Base-by-base conservation (phyloP, 2,329 filamentous ascomycete species). In the Cryphonectria japonica region DNA sequence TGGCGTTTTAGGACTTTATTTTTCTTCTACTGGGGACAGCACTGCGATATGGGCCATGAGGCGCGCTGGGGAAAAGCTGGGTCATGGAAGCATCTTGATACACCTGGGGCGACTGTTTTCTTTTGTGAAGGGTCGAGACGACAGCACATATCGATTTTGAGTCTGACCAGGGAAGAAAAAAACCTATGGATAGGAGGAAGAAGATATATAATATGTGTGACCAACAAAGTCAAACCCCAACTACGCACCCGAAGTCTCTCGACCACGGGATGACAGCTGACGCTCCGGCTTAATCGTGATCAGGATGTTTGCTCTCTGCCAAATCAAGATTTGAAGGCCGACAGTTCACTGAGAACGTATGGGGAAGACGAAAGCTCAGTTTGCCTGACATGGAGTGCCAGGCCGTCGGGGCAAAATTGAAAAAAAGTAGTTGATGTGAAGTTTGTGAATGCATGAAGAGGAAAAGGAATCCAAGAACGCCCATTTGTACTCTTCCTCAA, bases 251-350 rank as follows among this genome's bases (percentile, higher is more conserved):
- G 83, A 81, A 81, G 85, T 89, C 92, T 97, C 84, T 97, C 93
- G 85, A 88, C 83, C 83, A 85, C 85, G 86, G 89, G 87, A 89
- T 91, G 93, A 70, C 29, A 91, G 90, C 91, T 91, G 91, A 89
- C 89, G 93, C 94, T 97, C 95, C 95, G 94, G 95, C 95, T 98
- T 97, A 97, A 96, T 97, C 92, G 93, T 91, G 93, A 93, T 93
- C 92, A 78, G 75, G 73, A 22, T 61, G 46, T 81, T 88, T 88
- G 80, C 82, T 97, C 88, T 97, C 86, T 92, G 94, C 94, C 93
- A 68, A 46, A 11, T 39, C 62, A 59, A 66, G 39, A 22, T 43
- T 62, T 50, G 82, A 81, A 75, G 75, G 82, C 83, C 86, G 89
- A 92, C 90, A 87, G 87, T 86, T 86, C 92, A 96, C 94, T 92